A percentile compares a stretch with the other conserved stretches of the same genome.
These are phyloP conservation scores for Elsinoe necatrix DNA, from an alignment of 2,329 filamentous ascomycete genomes.

Conservation along the genomic window DNA sequence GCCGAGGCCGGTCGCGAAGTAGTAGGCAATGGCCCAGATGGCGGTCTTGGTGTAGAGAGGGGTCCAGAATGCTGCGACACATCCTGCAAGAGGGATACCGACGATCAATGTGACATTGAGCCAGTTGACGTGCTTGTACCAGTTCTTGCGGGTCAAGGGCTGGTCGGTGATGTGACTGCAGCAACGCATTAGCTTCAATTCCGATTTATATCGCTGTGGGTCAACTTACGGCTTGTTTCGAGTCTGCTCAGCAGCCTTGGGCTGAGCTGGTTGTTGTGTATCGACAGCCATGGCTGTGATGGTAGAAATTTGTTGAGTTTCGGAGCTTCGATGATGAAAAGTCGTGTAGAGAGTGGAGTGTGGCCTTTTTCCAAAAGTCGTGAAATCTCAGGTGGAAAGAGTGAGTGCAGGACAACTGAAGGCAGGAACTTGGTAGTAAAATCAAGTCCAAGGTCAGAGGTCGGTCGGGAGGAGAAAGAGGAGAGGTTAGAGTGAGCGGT, in stretches of 20 bases:
- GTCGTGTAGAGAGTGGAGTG: not conserved
- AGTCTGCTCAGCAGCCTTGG: slow-evolving; percentile 12
- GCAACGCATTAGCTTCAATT: not conserved
- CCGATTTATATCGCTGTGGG: not conserved
- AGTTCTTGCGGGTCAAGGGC: slow-evolving; percentile 72
- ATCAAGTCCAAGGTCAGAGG: slow-evolving; percentile 6
- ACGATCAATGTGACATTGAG: slow-evolving; percentile 77
- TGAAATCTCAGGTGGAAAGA: slow-evolving; percentile 8
- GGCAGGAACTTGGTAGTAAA: not conserved
- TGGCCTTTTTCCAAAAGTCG: not conserved
- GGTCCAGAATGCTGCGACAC: slow-evolving; percentile 68
- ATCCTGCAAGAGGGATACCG: slow-evolving; percentile 64
- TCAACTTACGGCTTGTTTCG: slow-evolving; percentile 8
- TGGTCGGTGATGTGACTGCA: slow-evolving; percentile 66
- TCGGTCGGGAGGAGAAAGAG: not conserved
- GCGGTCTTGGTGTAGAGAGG: slow-evolving; percentile 64
- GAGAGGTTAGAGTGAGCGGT: not conserved
- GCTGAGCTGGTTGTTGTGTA: not conserved
- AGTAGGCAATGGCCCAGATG: slow-evolving; percentile 66
- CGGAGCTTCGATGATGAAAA: not conserved
- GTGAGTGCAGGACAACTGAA: slow-evolving; percentile 6
- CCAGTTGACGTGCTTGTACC: slow-evolving; percentile 92
- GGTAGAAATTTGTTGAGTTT: slow-evolving; percentile 3
- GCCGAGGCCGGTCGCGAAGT: slow-evolving; percentile 59
- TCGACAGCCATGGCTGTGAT: not conserved